A percentile compares a stretch with the other conserved stretches of the same genome.
Conservation (phyloP, 495 filamentous ascomycete genomes). For the Penicillium flavigenum region DNA sequence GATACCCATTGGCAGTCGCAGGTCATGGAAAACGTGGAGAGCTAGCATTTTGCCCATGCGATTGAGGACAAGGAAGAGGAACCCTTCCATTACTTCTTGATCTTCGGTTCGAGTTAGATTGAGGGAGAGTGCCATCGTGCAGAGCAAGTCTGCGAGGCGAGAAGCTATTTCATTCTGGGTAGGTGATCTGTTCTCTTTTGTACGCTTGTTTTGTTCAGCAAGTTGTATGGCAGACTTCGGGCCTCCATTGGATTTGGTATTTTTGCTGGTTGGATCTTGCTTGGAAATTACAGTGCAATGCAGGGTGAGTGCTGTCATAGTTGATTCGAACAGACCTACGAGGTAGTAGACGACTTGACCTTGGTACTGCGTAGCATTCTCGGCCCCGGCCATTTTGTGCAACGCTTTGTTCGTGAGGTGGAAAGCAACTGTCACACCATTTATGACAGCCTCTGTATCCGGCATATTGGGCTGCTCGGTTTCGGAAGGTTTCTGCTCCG, state of each 20-base stretch:
- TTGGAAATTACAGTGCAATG: conserved; percentile 28
- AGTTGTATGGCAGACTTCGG: neutral
- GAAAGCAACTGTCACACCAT: conserved; percentile 27
- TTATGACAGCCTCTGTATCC: conserved; percentile 17
- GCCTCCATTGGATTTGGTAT: neutral
- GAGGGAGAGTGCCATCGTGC: conserved; percentile 31
- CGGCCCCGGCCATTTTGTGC: conserved; percentile 31
- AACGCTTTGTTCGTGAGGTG: conserved; percentile 30
- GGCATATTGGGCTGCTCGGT: conserved; percentile 13
- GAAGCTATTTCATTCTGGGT: conserved; percentile 21
- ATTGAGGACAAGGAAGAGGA: conserved; percentile 35
- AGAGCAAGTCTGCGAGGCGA: conserved; percentile 26
- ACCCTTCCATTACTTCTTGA: conserved; percentile 39
- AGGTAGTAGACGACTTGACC: conserved; percentile 40
- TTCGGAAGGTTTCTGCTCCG: neutral
- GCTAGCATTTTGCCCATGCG: conserved; percentile 42
- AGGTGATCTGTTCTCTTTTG: neutral
- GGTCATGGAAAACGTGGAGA: conserved; percentile 37
- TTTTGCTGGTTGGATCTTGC: neutral
- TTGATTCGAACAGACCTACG: conserved; percentile 41
- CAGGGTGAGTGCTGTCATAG: conserved; percentile 32
- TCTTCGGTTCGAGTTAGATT: conserved; percentile 26
- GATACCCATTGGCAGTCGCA: conserved; percentile 27
- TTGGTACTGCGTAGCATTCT: conserved; percentile 15
- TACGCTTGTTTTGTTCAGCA: neutral